Percentiles rank a stretch among this genome's conserved stretches.
Conservation (phyloP, 768 basidiomycete species). For the Nidularia pulvinata region DNA sequence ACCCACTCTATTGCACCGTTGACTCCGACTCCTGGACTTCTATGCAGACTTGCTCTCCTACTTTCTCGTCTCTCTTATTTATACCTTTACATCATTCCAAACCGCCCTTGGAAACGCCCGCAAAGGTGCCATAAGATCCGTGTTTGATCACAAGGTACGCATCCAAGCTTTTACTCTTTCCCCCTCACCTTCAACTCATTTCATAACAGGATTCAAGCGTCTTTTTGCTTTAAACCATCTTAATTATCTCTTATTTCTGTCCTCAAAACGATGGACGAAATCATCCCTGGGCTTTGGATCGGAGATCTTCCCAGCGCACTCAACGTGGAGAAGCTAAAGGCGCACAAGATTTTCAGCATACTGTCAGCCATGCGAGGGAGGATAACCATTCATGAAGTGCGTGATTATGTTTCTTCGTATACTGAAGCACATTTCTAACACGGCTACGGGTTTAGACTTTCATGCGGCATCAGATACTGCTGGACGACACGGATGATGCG, state of each 20-base stretch:
- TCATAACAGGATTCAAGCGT: too few species aligned
- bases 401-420: constrained; percentile 7
- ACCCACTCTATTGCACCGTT: not conserved
- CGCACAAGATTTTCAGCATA: constrained; percentile 76
- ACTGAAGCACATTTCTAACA: not conserved
- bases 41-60: not conserved
- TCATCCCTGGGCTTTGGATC: constrained; percentile 82
- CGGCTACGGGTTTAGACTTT: constrained; percentile 58
- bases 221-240: too few species aligned
- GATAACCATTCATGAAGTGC: constrained; percentile 64
- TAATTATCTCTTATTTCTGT: too few species aligned
- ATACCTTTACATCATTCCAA: not conserved
- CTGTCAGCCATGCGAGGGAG: constrained; percentile 73
- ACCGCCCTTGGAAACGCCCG: not conserved
- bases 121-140: not conserved
- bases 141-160: too few species aligned
- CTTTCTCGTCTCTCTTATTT: not conserved
- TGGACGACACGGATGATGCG: constrained; percentile 74
- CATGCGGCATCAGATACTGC: constrained; percentile 72
- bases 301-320: constrained; percentile 76
- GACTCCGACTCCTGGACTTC: not conserved
- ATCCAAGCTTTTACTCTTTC: not conserved
- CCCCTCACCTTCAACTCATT: not conserved
- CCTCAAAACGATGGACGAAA: constrained; percentile 62
- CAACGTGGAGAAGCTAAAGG: constrained; percentile 57